Evolutionary conservation across 1,284 basidiomycete species (phyloP).

Genomic region (Xerocomus minutiporus): DNA sequence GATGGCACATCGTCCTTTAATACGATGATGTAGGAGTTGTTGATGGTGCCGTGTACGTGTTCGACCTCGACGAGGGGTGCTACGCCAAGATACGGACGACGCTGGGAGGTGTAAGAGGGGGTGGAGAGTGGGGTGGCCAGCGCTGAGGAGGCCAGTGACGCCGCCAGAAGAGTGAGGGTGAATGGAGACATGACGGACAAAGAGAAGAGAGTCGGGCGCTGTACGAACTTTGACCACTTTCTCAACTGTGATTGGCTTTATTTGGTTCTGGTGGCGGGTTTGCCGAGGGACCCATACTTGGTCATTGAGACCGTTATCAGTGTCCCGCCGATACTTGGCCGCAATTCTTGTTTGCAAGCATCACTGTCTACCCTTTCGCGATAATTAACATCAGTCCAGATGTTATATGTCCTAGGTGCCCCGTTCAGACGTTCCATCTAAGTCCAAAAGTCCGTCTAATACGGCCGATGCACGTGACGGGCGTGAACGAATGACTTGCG

Average conservation of each 20-base stretch:
- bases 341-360: too few relatives aligned
- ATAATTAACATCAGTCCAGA: too few relatives aligned
- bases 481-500: background rate
- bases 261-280: constrained; percentile 30
- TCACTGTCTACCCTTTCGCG: too few relatives aligned
- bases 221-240: constrained; percentile 19
- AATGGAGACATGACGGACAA: constrained; percentile 40
- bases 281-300: background rate
- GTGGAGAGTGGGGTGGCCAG: constrained; percentile 66
- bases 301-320: background rate
- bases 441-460: background rate
- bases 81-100: constrained; percentile 44
- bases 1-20: constrained; percentile 68
- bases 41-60: constrained; percentile 68
- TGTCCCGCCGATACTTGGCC: too few relatives aligned
- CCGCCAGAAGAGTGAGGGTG: constrained; percentile 38
- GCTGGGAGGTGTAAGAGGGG: constrained; percentile 38
- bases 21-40: constrained; percentile 89
- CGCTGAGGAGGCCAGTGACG: constrained; percentile 39
- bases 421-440: too few relatives aligned
- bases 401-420: too few relatives aligned
- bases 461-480: background rate
- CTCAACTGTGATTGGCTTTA: constrained; percentile 21
- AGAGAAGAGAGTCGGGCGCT: constrained; percentile 1
- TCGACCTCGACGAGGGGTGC: constrained; percentile 56